These are phyloP conservation scores for Didymella segeticola DNA, from an alignment of 2,329 filamentous ascomycete species.

Conservation along the genomic window DNA sequence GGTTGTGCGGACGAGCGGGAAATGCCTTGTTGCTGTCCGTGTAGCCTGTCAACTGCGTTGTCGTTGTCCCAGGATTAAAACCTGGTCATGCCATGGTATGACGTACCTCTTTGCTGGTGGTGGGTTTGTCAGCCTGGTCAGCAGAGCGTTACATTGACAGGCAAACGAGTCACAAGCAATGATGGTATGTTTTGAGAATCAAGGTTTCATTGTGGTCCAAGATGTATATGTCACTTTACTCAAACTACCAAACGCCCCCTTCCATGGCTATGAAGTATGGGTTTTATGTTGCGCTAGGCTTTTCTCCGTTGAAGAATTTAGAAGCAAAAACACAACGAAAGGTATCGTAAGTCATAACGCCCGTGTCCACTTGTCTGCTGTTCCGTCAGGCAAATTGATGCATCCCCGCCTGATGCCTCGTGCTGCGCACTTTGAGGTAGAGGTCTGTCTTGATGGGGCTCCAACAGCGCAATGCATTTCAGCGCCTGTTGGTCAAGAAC, in stretches of 20 bases:
- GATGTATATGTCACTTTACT: background rate
- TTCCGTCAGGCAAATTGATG: constrained; percentile 17
- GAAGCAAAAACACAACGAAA: constrained; percentile 27
- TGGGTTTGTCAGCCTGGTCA: background rate
- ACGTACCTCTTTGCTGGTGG: background rate
- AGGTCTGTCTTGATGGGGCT: background rate
- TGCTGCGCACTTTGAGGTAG: constrained; percentile 7
- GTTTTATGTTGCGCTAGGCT: constrained; percentile 18
- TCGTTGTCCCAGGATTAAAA: no score
- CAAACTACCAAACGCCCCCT: constrained; percentile 8
- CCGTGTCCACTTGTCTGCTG: constrained; percentile 15
- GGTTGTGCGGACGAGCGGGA: constrained; percentile 1
- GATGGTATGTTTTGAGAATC: background rate
- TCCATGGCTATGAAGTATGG: constrained; percentile 13
- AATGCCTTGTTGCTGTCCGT: background rate
- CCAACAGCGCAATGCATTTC: no score
- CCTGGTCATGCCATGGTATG: no score
- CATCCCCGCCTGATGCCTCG: background rate
- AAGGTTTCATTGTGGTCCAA: constrained; percentile 9
- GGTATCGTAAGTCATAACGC: constrained; percentile 30
- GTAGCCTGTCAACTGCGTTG: no score
- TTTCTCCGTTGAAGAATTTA: no score
- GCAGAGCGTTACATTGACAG: background rate
- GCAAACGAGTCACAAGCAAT: background rate
- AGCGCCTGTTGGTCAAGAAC: constrained; percentile 45